These are phyloP conservation scores for Termitomyces sp. DNA, from an alignment of 768 basidiomycete species.

Conservation along the genomic window DNA sequence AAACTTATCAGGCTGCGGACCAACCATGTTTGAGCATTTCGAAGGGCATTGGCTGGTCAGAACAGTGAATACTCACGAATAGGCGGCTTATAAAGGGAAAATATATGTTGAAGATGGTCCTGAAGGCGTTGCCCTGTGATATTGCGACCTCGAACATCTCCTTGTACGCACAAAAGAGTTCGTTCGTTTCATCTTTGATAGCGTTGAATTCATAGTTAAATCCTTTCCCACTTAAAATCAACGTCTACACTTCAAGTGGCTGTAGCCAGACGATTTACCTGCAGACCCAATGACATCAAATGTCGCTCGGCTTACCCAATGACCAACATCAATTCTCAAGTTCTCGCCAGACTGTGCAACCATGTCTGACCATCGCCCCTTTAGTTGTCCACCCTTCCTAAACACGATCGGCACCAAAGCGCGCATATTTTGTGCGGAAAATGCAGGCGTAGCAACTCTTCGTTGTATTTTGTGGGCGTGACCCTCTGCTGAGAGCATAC, in stretches of 20 bases:
- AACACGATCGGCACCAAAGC: slow-evolving; percentile 71
- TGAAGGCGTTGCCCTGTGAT: slow-evolving; percentile 43
- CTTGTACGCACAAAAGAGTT: slow-evolving; percentile 73
- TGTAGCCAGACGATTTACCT: slow-evolving; percentile 34
- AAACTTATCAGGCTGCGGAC: slow-evolving; percentile 47
- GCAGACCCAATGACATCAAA: slow-evolving; percentile 92
- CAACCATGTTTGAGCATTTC: not conserved
- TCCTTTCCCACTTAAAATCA: slow-evolving; percentile 33
- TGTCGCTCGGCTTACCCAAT: slow-evolving; percentile 78
- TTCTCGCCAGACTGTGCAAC: slow-evolving; percentile 24
- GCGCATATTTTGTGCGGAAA: slow-evolving; percentile 71
- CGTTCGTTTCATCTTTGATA: slow-evolving; percentile 73
- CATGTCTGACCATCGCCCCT: slow-evolving; percentile 54
- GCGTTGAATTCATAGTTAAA: slow-evolving; percentile 88
- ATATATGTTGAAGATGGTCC: slow-evolving; percentile 50
- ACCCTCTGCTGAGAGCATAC: slow-evolving; percentile 81
- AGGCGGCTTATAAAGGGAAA: slow-evolving; percentile 50
- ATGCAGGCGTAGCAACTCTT: slow-evolving; percentile 71
- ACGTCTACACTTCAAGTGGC: not conserved
- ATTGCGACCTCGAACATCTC: slow-evolving; percentile 80
- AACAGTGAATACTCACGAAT: slow-evolving; percentile 41
- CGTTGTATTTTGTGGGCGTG: slow-evolving; percentile 75
- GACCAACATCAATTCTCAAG: slow-evolving; percentile 61
- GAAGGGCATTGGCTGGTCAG: not conserved
- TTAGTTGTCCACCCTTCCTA: slow-evolving; percentile 57